phyloP scores from a whole-genome alignment of 2,329 filamentous ascomycete species.

The Colletotrichum sublineola region DNA sequence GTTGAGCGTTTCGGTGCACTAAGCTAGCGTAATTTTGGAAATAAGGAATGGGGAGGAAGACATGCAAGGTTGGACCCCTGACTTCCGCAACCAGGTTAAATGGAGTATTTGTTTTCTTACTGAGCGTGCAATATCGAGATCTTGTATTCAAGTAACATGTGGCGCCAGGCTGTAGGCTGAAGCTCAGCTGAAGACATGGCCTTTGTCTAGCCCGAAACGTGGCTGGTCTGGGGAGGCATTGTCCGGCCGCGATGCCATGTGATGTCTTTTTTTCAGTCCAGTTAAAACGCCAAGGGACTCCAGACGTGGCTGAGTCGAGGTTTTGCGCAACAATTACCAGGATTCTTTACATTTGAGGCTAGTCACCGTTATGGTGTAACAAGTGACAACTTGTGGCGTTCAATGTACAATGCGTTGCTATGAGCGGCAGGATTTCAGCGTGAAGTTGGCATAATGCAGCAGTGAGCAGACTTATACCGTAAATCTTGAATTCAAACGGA shows the following conservation, averaged over 20 bases:
- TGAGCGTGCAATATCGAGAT: neutral
- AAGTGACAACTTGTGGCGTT: neutral
- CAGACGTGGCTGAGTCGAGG: neutral
- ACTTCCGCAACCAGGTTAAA: neutral
- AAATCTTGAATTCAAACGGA: neutral
- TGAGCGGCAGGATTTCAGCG: neutral
- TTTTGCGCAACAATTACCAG: neutral
- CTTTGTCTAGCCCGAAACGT: neutral
- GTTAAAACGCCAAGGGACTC: neutral
- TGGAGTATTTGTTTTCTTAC: neutral
- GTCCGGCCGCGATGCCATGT: neutral
- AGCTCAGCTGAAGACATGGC: neutral
- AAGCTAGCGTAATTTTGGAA: neutral
- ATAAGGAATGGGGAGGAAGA: neutral
- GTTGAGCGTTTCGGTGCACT: neutral
- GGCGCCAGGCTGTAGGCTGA: neutral
- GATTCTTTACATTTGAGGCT: neutral
- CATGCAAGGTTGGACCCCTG: neutral
- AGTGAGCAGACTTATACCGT: rapidly evolving
- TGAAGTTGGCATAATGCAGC: neutral
- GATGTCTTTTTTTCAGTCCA: neutral
- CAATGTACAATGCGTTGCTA: neutral
- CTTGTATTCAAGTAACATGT: neutral
- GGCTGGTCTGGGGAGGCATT: neutral
- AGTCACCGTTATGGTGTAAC: neutral